Conservation (phyloP, 441 rosid genomes). For the Gossypium trilobum region DNA sequence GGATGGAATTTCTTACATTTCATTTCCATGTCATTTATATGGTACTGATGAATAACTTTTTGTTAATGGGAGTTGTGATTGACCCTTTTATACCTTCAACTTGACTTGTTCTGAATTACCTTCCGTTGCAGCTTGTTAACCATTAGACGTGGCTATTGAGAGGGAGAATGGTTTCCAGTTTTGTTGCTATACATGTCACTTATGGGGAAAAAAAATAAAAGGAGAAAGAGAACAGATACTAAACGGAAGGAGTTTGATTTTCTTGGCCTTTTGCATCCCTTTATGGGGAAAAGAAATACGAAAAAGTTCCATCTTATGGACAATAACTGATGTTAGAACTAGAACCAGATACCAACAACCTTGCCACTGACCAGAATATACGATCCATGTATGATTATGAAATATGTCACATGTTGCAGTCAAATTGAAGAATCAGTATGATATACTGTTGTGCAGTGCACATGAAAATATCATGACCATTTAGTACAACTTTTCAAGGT, state of each 20-base stretch:
- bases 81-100: not conserved
- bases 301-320: constrained; percentile 10
- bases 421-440: not conserved
- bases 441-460: not conserved
- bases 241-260: constrained; percentile 19
- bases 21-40: not conserved
- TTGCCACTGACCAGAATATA: constrained; percentile 6
- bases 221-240: constrained; percentile 13
- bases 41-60: constrained; percentile 26
- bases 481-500: not conserved
- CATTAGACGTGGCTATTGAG: not conserved
- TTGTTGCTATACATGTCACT: not conserved
- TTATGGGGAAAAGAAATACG: not conserved
- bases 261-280: constrained; percentile 12
- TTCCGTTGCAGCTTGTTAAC: not conserved
- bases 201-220: not conserved
- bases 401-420: constrained; percentile 1
- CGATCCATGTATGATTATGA: not conserved
- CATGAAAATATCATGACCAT: not conserved
- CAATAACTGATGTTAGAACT: constrained; percentile 20
- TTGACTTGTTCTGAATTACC: constrained; percentile 3
- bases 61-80: constrained; percentile 18
- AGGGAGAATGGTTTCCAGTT: not conserved
- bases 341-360: constrained; percentile 24
- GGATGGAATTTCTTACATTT: not conserved